phyloP scores from a whole-genome alignment of 306 rosid species.

The Vachellia pachyceras region DNA sequence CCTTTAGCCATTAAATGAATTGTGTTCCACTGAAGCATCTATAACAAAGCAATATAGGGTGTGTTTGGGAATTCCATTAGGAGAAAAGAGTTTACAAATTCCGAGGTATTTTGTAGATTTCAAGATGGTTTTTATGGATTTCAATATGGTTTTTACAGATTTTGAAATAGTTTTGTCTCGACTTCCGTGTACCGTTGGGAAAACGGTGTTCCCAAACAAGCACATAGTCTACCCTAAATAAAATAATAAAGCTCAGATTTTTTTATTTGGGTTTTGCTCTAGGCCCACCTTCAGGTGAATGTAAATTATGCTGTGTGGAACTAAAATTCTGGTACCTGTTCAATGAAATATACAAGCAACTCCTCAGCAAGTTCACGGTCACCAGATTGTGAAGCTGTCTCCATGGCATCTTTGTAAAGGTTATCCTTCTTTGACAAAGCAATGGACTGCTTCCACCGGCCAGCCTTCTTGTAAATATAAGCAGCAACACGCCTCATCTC shows the following conservation, averaged over 20 bases:
- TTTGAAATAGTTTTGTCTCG: too few species aligned
- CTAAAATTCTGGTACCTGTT: slow-evolving; percentile 60
- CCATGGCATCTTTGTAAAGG: slow-evolving; percentile 99
- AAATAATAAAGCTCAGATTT: background rate
- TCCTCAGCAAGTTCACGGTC: slow-evolving; percentile 99
- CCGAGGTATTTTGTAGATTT: too few species aligned
- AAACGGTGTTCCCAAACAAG: too few species aligned
- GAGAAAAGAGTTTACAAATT: too few species aligned
- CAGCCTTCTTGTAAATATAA: slow-evolving; percentile 97
- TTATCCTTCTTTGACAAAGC: slow-evolving; percentile 98
- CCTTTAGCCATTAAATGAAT: background rate
- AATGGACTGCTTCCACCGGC: slow-evolving; percentile 99
- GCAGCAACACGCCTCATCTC: slow-evolving; percentile 99
- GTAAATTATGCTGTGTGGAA: slow-evolving; percentile 26
- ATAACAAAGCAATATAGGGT: background rate
- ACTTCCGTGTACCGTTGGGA: too few species aligned
- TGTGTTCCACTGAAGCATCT: background rate
- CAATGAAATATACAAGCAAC: slow-evolving; percentile 96
- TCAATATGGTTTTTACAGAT: too few species aligned
- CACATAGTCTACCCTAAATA: background rate
- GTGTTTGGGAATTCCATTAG: too few species aligned
- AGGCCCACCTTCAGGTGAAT: slow-evolving; percentile 26
- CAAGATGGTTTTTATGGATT: too few species aligned
- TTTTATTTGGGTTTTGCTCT: background rate
- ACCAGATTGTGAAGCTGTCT: slow-evolving; percentile 98